These are phyloP conservation scores for Penicillium simplicissimum DNA, from an alignment of 495 filamentous ascomycete genomes.

Conservation along the genomic window DNA sequence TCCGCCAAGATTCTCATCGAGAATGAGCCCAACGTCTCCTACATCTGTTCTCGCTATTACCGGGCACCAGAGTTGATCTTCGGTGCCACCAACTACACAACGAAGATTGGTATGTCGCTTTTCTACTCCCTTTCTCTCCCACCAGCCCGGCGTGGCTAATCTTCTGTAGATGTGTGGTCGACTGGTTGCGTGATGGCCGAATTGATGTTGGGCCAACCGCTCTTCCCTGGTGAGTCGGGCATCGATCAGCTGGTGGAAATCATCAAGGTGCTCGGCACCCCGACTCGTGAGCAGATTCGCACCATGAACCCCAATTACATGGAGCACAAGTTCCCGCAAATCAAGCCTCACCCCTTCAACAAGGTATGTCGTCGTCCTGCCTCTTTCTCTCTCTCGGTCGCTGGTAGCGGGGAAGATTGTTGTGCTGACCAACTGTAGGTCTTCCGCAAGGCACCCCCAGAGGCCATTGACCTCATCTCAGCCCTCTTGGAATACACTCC, in stretches of 20 bases:
- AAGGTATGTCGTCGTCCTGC: conserved; percentile 60
- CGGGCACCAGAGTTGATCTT: conserved; percentile 98
- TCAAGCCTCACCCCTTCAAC: conserved; percentile 98
- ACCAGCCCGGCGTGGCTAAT: conserved; percentile 22
- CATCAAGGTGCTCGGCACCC: conserved; percentile 98
- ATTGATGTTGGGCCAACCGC: conserved; percentile 95
- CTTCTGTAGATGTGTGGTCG: conserved; percentile 91
- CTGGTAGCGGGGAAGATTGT: not conserved
- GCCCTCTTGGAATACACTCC: conserved; percentile 94
- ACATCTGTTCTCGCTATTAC: conserved; percentile 99
- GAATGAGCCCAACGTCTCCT: conserved; percentile 99
- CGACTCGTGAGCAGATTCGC: conserved; percentile 96
- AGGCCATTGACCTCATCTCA: conserved; percentile 95
- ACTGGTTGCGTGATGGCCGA: conserved; percentile 99
- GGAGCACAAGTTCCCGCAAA: conserved; percentile 99
- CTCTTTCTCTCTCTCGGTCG: not conserved
- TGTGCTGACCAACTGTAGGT: conserved; percentile 55
- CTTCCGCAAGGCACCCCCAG: conserved; percentile 88
- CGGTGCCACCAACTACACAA: conserved; percentile 98
- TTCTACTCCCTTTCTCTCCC: conserved; percentile 5
- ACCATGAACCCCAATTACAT: conserved; percentile 99
- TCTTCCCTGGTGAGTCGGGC: conserved; percentile 98
- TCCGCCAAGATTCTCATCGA: conserved; percentile 98
- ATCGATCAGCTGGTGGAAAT: conserved; percentile 99
- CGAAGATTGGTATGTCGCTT: conserved; percentile 85